Evolutionary conservation across 495 filamentous ascomycete genomes (phyloP), one percentile per base, ranked within the genome.

Genomic region (Pseudomonodictys pantanalensis): DNA sequence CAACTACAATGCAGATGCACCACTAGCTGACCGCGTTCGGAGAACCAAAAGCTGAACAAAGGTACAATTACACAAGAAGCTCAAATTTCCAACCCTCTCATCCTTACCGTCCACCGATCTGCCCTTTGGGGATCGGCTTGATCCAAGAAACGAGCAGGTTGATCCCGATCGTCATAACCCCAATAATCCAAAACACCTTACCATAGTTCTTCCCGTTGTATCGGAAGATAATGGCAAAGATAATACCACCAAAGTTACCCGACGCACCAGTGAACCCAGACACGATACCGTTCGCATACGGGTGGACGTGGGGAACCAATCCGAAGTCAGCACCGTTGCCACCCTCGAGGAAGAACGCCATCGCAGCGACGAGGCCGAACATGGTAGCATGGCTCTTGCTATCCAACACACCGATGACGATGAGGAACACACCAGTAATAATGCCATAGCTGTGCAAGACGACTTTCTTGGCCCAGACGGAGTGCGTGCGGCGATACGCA

Each of bases 311-410:
- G 42, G 91, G 91, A 2, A 95, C 83, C 25, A 95, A 77, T 0
- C 88, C 81, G 69, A 93, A 96, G 71, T 89, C 92, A 8, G 86
- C 88, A 1, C 91, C 91, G 66, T 96, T 96, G 60, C 83, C 82
- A 2, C 85, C 88, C 66, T 92, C 91, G 43, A 91, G 75, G 79
- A 95, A 95, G 68, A 95, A 78, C 0, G 89, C 87, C 74, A 92
- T 68, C 7, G 81, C 81, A 1, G 84, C 83, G 0, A 92, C 73
- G 15, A 96, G 80, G 1, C 89, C 91, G 52, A 95, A 82, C 85
- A 93, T 91, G 5, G 79, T 83, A 0, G 76, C 63, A 44, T 87
- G 65, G 15, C 72, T 58, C 23, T 83, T 78, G 2, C 85, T 77
- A 64, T 93, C 77, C 1, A 81, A 56, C 6, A 83, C 62, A 3